Percentiles rank a stretch among this genome's conserved stretches.
These are phyloP conservation scores for Pyrrhoderma lamaoense DNA, from an alignment of 1,284 basidiomycete genomes.

Conservation along the genomic window DNA sequence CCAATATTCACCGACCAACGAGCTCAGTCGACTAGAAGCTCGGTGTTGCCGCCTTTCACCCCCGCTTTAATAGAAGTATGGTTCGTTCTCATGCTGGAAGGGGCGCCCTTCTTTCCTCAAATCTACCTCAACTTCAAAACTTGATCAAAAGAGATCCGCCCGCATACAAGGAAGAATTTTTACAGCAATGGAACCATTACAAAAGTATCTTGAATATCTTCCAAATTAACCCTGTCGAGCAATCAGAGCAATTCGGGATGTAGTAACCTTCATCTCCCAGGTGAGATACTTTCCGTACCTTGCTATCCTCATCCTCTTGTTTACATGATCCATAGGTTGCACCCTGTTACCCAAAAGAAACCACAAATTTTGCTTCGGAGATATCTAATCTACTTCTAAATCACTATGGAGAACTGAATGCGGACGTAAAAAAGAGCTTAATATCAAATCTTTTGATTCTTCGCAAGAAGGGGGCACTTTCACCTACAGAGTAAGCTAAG, in stretches of 20 bases:
- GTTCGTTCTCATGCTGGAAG: slow-evolving; percentile 24
- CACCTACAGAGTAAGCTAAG: slow-evolving; percentile 77
- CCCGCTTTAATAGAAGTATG: background rate
- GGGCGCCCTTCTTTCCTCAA: slow-evolving; percentile 59
- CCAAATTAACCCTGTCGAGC: slow-evolving; percentile 69
- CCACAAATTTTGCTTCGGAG: slow-evolving; percentile 74
- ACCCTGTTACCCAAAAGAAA: slow-evolving; percentile 85
- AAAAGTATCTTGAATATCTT: slow-evolving; percentile 84
- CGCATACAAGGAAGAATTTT: slow-evolving; percentile 92
- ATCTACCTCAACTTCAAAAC: slow-evolving; percentile 84
- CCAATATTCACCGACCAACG: no score
- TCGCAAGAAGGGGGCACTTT: slow-evolving; percentile 87
- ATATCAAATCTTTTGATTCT: slow-evolving; percentile 90
- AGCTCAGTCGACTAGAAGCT: no score
- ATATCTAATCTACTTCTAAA: slow-evolving; percentile 71
- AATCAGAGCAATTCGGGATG: slow-evolving; percentile 73
- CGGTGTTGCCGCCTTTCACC: no score
- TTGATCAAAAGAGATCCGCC: slow-evolving; percentile 91
- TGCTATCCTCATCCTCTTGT: background rate
- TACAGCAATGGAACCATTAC: slow-evolving; percentile 99
- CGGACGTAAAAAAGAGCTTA: slow-evolving; percentile 76
- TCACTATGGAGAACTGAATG: slow-evolving; percentile 62
- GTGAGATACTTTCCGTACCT: slow-evolving; percentile 32
- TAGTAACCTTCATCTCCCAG: slow-evolving; percentile 83
- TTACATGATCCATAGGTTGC: slow-evolving; percentile 49